These are phyloP conservation scores for Corynespora cassiicola DNA, from an alignment of 2,329 filamentous ascomycete genomes.

Conservation along the genomic window DNA sequence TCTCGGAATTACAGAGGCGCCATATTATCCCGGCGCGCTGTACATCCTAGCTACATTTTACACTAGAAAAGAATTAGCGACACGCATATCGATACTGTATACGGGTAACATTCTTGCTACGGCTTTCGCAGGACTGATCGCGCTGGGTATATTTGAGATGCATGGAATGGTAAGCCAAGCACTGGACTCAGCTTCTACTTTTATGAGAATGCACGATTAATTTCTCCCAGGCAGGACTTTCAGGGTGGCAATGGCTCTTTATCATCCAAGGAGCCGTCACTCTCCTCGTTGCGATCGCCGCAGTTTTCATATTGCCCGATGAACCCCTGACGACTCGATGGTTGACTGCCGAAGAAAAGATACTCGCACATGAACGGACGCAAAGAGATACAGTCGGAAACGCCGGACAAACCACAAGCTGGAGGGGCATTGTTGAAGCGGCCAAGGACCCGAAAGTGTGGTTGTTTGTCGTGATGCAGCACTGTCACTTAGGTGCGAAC, in stretches of 20 bases:
- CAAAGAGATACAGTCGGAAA: slow-evolving; percentile 56
- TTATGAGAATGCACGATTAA: too few relatives aligned
- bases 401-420: slow-evolving; percentile 46
- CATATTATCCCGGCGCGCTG: slow-evolving; percentile 25
- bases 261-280: too few relatives aligned
- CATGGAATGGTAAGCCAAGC: too few relatives aligned
- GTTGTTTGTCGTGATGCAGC: slow-evolving; percentile 61
- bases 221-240: too few relatives aligned
- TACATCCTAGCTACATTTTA: slow-evolving; percentile 32
- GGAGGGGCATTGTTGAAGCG: slow-evolving; percentile 56
- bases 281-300: too few relatives aligned
- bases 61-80: slow-evolving; percentile 32
- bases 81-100: slow-evolving; percentile 32
- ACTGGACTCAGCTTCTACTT: too few relatives aligned
- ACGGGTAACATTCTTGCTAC: slow-evolving; percentile 40
- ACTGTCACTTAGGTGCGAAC: slow-evolving; percentile 60
- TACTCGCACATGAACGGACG: slow-evolving; percentile 22
- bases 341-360: slow-evolving; percentile 50
- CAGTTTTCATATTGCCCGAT: too few relatives aligned
- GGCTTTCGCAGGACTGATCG: slow-evolving; percentile 47
- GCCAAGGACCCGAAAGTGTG: slow-evolving; percentile 57
- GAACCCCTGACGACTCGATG: slow-evolving; percentile 42
- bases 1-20: slow-evolving; percentile 20
- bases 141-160: slow-evolving; percentile 32
- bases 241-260: slow-evolving; percentile 51